Evolutionary conservation across 495 filamentous ascomycete species (phyloP).

Genomic region (Neurospora sp.): DNA sequence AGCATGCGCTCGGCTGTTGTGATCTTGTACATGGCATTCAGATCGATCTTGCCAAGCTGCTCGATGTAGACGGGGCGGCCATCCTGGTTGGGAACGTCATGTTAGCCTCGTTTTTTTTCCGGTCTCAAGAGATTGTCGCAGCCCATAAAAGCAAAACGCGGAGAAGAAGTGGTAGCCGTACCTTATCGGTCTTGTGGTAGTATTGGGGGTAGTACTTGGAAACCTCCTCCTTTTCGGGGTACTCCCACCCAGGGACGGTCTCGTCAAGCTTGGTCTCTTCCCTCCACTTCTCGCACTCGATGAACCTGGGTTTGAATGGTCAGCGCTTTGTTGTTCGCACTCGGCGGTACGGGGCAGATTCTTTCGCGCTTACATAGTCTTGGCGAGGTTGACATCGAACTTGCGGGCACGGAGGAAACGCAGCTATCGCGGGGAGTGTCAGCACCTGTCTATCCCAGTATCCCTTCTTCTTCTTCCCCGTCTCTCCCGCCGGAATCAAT

Average conservation of each 20-base stretch:
- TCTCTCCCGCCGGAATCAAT: not conserved
- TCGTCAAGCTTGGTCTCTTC: conserved; percentile 74
- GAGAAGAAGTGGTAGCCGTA: conserved; percentile 22
- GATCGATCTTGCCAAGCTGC: conserved; percentile 86
- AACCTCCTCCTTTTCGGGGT: conserved; percentile 76
- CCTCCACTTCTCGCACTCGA: conserved; percentile 85
- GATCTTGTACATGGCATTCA: conserved; percentile 78
- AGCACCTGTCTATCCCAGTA: conserved; percentile 2
- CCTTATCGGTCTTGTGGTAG: conserved; percentile 99
- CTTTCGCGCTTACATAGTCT: conserved; percentile 62
- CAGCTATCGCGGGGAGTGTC: conserved; percentile 39
- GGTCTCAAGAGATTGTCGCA: not conserved
- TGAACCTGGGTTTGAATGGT: conserved; percentile 54
- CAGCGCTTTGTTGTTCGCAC: conserved; percentile 8
- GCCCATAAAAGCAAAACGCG: not conserved
- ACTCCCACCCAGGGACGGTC: conserved; percentile 70
- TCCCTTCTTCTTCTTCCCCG: not conserved
- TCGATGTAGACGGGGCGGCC: conserved; percentile 96
- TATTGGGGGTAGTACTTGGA: conserved; percentile 96
- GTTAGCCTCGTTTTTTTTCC: conserved; percentile 1
- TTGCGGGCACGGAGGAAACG: conserved; percentile 90
- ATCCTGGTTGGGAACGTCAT: conserved; percentile 47
- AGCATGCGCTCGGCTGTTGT: conserved; percentile 90
- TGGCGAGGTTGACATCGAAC: conserved; percentile 75
- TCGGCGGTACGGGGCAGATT: not conserved